Evolutionary conservation across 2,329 filamentous ascomycete species (phyloP).

Genomic region (Calonectria pauciramosa): DNA sequence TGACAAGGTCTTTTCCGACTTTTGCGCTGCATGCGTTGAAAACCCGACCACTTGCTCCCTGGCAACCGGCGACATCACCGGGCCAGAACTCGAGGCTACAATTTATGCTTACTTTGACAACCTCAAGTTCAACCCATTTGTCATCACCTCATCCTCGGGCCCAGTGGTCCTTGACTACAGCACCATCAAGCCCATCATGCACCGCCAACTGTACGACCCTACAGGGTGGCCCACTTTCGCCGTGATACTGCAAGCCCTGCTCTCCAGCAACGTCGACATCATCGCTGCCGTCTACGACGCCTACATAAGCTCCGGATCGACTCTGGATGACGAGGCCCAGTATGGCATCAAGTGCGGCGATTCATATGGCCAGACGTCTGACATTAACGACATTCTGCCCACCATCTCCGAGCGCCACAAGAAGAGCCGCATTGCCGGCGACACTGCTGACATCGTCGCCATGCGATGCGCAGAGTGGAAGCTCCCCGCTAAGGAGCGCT

Average conservation of each 20-base stretch:
- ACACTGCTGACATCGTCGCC: conserved; percentile 24
- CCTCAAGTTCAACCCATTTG: conserved; percentile 42
- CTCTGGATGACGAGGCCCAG: not conserved
- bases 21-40: conserved; percentile 43
- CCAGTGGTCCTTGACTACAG: conserved; percentile 37
- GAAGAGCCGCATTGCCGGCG: conserved; percentile 47
- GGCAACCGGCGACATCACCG: conserved; percentile 33
- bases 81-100: conserved; percentile 39
- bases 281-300: not conserved
- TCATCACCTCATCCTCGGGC: conserved; percentile 30
- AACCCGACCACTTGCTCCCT: conserved; percentile 39
- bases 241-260: conserved; percentile 53
- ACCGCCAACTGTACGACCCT: conserved; percentile 39
- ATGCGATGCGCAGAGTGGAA: conserved; percentile 55
- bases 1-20: conserved; percentile 43
- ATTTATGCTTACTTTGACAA: conserved; percentile 40
- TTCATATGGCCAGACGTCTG: conserved; percentile 40
- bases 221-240: conserved; percentile 56
- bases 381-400: conserved; percentile 46
- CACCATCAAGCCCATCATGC: conserved; percentile 26
- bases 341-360: conserved; percentile 54
- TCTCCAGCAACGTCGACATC: conserved; percentile 43
- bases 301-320: not conserved
- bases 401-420: conserved; percentile 39
- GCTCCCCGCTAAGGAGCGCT: conserved; percentile 53